These are phyloP conservation scores for Candida succiphila DNA, from an alignment of 805 yeast species.

Conservation along the genomic window DNA sequence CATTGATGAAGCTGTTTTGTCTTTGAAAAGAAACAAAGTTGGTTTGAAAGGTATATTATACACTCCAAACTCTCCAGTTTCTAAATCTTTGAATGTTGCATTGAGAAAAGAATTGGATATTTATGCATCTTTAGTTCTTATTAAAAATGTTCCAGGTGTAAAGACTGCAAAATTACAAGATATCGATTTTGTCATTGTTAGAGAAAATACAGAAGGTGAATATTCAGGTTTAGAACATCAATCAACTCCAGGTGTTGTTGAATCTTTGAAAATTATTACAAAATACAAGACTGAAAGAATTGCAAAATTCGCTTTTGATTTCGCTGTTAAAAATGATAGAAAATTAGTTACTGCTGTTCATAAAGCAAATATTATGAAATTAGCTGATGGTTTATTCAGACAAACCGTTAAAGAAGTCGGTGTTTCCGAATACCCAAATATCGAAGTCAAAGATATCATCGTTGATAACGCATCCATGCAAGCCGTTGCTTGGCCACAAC, in stretches of 20 bases:
- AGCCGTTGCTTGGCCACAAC: conserved; percentile 97
- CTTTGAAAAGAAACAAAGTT: conserved; percentile 91
- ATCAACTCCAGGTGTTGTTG: conserved; percentile 96
- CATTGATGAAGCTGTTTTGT: conserved; percentile 77
- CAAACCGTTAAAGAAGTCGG: conserved; percentile 83
- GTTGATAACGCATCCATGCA: conserved; percentile 99
- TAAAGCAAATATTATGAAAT: conserved; percentile 98
- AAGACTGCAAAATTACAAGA: conserved; percentile 80
- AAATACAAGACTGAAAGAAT: conserved; percentile 92
- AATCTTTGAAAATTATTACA: conserved; percentile 91
- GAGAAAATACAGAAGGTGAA: conserved; percentile 99
- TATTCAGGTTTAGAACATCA: conserved; percentile 98
- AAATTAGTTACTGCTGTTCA: conserved; percentile 92
- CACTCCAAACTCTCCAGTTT: conserved; percentile 72
- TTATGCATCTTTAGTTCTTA: conserved; percentile 89
- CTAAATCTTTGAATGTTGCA: conserved; percentile 89
- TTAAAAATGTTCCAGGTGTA: conserved; percentile 91
- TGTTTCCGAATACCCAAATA: conserved; percentile 75
- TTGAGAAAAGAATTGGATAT: conserved; percentile 93
- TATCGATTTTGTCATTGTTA: conserved; percentile 87
- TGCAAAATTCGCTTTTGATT: conserved; percentile 95
- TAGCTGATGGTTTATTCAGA: conserved; percentile 97
- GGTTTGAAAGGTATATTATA: conserved; percentile 94
- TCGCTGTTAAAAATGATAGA: conserved; percentile 87
- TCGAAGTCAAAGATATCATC: conserved; percentile 82